Conservation (phyloP, 495 filamentous ascomycete species). For the Penicillium daleae region DNA sequence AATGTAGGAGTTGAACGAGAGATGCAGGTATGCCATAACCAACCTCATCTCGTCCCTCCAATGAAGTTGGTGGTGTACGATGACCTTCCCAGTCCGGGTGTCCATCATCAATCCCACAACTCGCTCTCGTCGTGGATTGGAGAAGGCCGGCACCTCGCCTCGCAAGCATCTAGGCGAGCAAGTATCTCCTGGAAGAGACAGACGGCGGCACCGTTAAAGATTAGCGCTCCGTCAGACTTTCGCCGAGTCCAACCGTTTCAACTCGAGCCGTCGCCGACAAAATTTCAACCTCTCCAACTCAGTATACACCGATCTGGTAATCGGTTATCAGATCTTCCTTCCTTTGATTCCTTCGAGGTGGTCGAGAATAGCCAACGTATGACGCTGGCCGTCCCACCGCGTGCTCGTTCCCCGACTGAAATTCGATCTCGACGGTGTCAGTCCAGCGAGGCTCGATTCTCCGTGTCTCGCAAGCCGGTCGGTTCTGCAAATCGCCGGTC, state of each 20-base stretch:
- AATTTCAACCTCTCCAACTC: conserved; percentile 74
- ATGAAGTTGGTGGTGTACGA: conserved; percentile 49
- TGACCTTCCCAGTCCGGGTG: conserved; percentile 41
- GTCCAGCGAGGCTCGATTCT: conserved; percentile 28
- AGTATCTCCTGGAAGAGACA: conserved; percentile 56
- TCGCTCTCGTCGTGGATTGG: conserved; percentile 47
- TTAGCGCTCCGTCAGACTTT: conserved; percentile 59
- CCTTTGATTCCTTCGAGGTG: conserved; percentile 43
- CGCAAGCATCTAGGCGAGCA: conserved; percentile 54
- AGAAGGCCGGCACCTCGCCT: conserved; percentile 47
- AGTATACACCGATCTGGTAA: conserved; percentile 71
- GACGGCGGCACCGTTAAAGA: conserved; percentile 44
- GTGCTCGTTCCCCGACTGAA: conserved; percentile 30
- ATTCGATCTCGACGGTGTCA: conserved; percentile 30
- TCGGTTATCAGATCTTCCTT: conserved; percentile 62
- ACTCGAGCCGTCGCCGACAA: conserved; percentile 31
- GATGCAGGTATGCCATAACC: conserved; percentile 53
- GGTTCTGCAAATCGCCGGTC: conserved; percentile 42
- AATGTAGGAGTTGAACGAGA: conserved; percentile 44
- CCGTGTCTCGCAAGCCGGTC: conserved; percentile 47
- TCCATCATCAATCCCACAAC: conserved; percentile 31
- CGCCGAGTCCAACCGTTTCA: conserved; percentile 48
- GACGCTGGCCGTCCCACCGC: conserved; percentile 34
- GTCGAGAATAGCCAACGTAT: conserved; percentile 25
- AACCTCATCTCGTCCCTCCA: conserved; percentile 54